Evolutionary conservation across 2,329 filamentous ascomycete genomes (phyloP).

Genomic region (Trichoderma koningii): DNA sequence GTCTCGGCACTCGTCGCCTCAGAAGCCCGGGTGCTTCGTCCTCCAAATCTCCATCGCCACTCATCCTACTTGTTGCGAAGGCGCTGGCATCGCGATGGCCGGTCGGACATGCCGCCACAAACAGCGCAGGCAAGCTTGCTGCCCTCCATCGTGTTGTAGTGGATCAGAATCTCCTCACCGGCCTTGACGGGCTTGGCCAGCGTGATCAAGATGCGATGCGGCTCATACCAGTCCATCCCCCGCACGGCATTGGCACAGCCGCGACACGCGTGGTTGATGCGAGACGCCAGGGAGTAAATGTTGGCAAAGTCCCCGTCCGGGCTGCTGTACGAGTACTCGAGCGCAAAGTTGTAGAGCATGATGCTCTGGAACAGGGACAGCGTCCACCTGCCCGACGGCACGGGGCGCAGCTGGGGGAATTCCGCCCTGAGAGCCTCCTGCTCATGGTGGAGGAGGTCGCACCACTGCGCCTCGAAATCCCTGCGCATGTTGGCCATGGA

Average conservation of each 20-base stretch:
- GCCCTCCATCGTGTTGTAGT: conserved; percentile 37
- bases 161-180: conserved; percentile 43
- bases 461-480: conserved; percentile 29
- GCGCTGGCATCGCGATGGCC: not conserved
- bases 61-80: not conserved
- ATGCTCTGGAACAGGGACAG: conserved; percentile 21
- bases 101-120: conserved; percentile 25
- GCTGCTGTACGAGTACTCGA: conserved; percentile 35
- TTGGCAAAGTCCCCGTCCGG: conserved; percentile 15
- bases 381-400: conserved; percentile 7
- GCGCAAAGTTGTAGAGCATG: conserved; percentile 32
- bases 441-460: not conserved
- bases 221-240: conserved; percentile 20
- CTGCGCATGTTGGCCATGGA: conserved; percentile 9
- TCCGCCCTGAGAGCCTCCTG: too few species aligned
- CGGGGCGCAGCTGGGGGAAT: conserved; percentile 28
- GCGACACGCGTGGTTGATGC: conserved; percentile 42
- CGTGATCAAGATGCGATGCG: conserved; percentile 31
- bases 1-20: not conserved
- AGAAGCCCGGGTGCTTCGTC: too few species aligned
- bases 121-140: conserved; percentile 35
- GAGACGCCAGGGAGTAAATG: conserved; percentile 31
- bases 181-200: conserved; percentile 29
- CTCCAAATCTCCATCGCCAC: not conserved
- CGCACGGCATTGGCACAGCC: conserved; percentile 36